Percentiles rank a stretch among this genome's conserved stretches.
phyloP scores from a whole-genome alignment of 768 basidiomycete genomes.

The Mycena albidolilacea region DNA sequence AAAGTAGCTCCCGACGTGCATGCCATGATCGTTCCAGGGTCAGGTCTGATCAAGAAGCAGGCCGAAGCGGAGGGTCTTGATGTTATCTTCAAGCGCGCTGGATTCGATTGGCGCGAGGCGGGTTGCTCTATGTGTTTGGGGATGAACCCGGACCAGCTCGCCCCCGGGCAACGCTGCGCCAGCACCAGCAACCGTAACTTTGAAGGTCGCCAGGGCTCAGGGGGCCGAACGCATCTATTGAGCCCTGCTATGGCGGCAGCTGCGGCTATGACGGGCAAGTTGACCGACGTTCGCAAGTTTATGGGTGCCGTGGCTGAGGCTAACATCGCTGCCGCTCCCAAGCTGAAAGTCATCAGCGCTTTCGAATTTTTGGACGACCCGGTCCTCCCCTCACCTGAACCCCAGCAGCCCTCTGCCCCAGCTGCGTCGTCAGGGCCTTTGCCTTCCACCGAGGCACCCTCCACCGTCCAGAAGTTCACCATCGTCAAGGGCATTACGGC shows the following conservation, averaged over 20 bases:
- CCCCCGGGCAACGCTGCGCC: slow-evolving; percentile 87
- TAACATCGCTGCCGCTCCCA: slow-evolving; percentile 60
- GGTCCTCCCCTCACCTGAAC: slow-evolving; percentile 68
- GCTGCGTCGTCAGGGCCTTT: slow-evolving; percentile 51
- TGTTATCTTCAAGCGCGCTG: slow-evolving; percentile 88
- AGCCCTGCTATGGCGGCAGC: slow-evolving; percentile 95
- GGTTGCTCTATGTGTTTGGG: slow-evolving; percentile 97
- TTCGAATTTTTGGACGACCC: slow-evolving; percentile 86
- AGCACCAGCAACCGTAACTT: slow-evolving; percentile 96
- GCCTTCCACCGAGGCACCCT: slow-evolving; percentile 60
- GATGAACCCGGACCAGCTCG: slow-evolving; percentile 95
- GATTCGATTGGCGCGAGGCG: slow-evolving; percentile 96
- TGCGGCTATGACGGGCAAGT: slow-evolving; percentile 87
- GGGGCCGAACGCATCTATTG: slow-evolving; percentile 90
- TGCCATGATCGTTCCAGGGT: slow-evolving; percentile 95
- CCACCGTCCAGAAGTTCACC: slow-evolving; percentile 73
- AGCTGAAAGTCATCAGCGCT: slow-evolving; percentile 79
- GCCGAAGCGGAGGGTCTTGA: slow-evolving; percentile 93
- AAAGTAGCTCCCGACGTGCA: slow-evolving; percentile 82
- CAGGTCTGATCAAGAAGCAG: slow-evolving; percentile 91
- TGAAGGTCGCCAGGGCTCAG: slow-evolving; percentile 90
- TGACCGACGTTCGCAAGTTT: slow-evolving; percentile 89
- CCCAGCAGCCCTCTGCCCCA: slow-evolving; percentile 53
- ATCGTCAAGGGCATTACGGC: slow-evolving; percentile 83
- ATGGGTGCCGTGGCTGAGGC: slow-evolving; percentile 64